Evolutionary conservation across 441 rosid genomes (phyloP), one percentile per base, ranked within the genome.

Genomic region (Isatis lusitanica): DNA sequence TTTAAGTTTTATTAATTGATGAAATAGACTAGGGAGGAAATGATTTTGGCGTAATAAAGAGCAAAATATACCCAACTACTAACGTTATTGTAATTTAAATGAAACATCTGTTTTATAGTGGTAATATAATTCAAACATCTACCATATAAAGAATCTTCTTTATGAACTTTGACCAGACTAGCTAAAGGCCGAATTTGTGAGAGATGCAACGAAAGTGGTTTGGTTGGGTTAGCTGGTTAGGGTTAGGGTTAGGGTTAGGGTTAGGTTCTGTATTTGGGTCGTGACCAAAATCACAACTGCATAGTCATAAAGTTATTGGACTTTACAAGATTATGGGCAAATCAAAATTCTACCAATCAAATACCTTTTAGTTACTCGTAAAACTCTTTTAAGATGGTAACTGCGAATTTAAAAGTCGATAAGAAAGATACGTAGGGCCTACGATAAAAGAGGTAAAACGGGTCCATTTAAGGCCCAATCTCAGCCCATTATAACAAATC

Each of bases 151-250:
- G 63, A 55, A 61, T 71, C 24, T 39, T 39, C 30, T 68, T 26
- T 28, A 26, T 0, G 31, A 53, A 39, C n/a, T 17, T 10, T 33
- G 65, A 44, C 36, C 13, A 9, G 55, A 31, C n/a, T 31, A 26
- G 11, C 52, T n/a, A 11, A 36, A 64, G 21, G 5, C 48, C 39
- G 40, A 44, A 50, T 56, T 28, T 74, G 51, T 11, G 44, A 66
- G 61, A 74, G 13, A 74, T 73, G 43, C 66, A 74, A 66, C 16
- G 67, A 39, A 59, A 66, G 67, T 58, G 52, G 73, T 74, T 66
- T 66, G 43, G 77, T 74, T 66, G 61, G 52, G 39, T 53, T 63
- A 50, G 33, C 59, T 59, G 43, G 4, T 57, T 38, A 15, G 63
- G 17, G 24, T 38, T 71, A 63, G 24, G 1, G 1, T 21, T n/a